phyloP scores from a whole-genome alignment of 179 eudicot species.

The Nepenthes alata region DNA sequence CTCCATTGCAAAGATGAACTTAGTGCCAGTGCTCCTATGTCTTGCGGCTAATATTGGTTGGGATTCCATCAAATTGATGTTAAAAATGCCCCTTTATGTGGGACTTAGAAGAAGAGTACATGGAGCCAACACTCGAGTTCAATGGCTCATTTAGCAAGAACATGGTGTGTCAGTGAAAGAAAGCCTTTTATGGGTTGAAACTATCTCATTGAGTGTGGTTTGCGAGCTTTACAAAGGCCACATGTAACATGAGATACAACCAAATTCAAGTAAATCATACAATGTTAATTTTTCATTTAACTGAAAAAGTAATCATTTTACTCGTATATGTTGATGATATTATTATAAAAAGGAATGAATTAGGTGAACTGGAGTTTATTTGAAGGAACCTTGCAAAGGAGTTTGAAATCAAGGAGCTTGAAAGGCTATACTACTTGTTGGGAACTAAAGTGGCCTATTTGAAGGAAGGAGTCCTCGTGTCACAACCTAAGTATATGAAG shows the following conservation, averaged over 20 bases:
- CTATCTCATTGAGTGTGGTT: background rate
- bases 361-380: background rate
- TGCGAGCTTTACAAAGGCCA: constrained; percentile 3
- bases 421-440: background rate
- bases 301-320: background rate
- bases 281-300: background rate
- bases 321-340: background rate
- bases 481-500: background rate
- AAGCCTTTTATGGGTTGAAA: background rate
- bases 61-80: too few relatives aligned
- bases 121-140: too few relatives aligned
- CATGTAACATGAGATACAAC: background rate
- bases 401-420: constrained; percentile 1
- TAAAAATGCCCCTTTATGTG: too few relatives aligned
- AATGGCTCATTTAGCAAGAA: too few relatives aligned
- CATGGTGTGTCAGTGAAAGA: too few relatives aligned
- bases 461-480: background rate
- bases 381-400: background rate
- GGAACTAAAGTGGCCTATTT: background rate
- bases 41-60: background rate
- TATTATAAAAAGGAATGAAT: background rate
- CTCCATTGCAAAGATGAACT: background rate
- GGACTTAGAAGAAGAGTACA: too few relatives aligned
- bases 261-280: background rate
- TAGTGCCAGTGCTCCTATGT: background rate